phyloP scores from a whole-genome alignment of 352 stramenopile genomes.

The Pythium phragmitis region DNA sequence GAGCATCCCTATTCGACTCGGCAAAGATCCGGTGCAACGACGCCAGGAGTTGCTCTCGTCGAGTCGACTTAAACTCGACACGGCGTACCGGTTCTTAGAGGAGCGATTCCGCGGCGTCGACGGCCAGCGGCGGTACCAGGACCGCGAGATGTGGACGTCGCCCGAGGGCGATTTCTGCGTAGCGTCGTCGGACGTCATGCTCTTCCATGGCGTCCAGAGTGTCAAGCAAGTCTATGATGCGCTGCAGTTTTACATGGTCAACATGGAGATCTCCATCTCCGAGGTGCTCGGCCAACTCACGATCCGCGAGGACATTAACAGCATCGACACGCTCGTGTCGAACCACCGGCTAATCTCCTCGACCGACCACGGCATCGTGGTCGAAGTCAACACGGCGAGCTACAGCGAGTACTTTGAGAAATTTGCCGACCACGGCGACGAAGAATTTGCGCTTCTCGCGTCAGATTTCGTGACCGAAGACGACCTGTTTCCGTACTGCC shows the following conservation, averaged over 20 bases:
- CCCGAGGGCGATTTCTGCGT: conserved; percentile 13
- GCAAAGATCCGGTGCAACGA: conserved; percentile 4
- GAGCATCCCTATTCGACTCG: conserved; percentile 7
- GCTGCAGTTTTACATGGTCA: conserved; percentile 40
- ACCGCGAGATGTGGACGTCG: conserved; percentile 8
- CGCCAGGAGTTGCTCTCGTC: conserved; percentile 1
- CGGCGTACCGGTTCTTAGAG: conserved; percentile 7
- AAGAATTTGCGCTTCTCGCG: background rate
- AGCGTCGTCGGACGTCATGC: conserved; percentile 32
- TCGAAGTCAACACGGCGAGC: conserved; percentile 11
- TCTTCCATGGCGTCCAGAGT: conserved; percentile 39
- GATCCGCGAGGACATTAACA: conserved; percentile 49
- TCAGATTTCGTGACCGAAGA: conserved; percentile 1
- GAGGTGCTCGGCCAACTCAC: conserved; percentile 48
- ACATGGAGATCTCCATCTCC: conserved; percentile 60
- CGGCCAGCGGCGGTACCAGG: background rate
- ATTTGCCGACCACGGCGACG: background rate
- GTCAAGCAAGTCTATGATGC: conserved; percentile 51
- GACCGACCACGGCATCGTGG: conserved; percentile 19
- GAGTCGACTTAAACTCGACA: conserved; percentile 5
- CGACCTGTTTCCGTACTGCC: conserved; percentile 11
- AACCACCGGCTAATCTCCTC: conserved; percentile 46
- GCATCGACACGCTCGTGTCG: conserved; percentile 28
- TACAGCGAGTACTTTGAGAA: conserved; percentile 3
- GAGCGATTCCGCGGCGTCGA: conserved; percentile 6